Percentiles rank a stretch among this genome's conserved stretches.
phyloP scores from a whole-genome alignment of 768 basidiomycete species.

The Chiua virens region DNA sequence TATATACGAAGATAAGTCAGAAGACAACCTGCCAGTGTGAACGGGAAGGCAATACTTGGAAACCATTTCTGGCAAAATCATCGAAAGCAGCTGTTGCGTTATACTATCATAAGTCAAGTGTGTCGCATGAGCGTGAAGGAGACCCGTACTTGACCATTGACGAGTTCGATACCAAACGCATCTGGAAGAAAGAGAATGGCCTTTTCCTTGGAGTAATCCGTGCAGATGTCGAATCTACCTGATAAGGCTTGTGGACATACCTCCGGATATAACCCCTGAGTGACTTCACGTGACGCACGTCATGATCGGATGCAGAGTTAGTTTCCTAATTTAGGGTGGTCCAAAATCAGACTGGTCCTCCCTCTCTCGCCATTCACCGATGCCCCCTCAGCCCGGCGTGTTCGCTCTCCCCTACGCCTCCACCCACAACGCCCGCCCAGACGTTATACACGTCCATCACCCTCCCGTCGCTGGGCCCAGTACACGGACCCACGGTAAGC shows the following conservation, averaged over 20 bases:
- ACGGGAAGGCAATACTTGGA: constrained; percentile 23
- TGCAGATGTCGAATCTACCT: constrained; percentile 48
- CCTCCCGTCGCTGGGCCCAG: constrained; percentile 43
- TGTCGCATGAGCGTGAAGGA: background rate
- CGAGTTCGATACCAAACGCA: constrained; percentile 48
- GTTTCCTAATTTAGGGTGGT: constrained; percentile 19
- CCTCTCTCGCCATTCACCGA: constrained; percentile 21
- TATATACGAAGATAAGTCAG: background rate
- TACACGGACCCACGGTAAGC: constrained; percentile 43
- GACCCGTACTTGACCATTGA: constrained; percentile 43
- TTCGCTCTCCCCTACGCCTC: constrained; percentile 61
- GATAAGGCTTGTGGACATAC: constrained; percentile 37
- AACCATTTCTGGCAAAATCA: constrained; percentile 43
- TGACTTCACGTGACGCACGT: constrained; percentile 16
- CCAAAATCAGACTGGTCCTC: constrained; percentile 17
- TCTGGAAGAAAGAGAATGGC: constrained; percentile 56
- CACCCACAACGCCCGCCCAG: constrained; percentile 42
- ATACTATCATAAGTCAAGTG: background rate
- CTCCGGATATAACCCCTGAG: constrained; percentile 29
- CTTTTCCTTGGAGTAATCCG: constrained; percentile 56
- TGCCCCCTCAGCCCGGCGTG: constrained; percentile 72
- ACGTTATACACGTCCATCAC: constrained; percentile 40
- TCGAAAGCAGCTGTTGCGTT: constrained; percentile 40
- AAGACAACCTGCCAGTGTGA: no score
- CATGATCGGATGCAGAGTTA: constrained; percentile 20